A percentile compares a stretch with the other conserved stretches of the same genome.
These are phyloP conservation scores for Galerina sulciceps DNA, from an alignment of 768 basidiomycete genomes.

Conservation along the genomic window DNA sequence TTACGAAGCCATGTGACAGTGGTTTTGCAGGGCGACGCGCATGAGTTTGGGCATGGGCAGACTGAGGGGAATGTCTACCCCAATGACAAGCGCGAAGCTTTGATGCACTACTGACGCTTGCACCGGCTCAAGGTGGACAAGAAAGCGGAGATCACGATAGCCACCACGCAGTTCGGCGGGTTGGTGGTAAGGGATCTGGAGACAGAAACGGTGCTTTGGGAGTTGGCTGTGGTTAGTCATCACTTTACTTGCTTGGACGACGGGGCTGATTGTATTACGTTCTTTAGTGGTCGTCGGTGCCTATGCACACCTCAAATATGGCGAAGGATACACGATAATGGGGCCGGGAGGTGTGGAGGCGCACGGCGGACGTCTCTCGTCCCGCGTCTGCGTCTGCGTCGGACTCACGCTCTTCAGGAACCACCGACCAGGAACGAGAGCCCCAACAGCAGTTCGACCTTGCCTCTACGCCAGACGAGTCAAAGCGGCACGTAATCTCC, in stretches of 20 bases:
- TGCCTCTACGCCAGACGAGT: too few species aligned
- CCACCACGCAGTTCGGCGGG: constrained; percentile 59
- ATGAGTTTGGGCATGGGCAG: too few species aligned
- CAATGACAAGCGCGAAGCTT: neutral
- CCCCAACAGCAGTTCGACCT: too few species aligned
- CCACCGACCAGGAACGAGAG: too few species aligned
- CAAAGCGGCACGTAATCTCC: too few species aligned
- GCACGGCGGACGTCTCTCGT: constrained; percentile 31
- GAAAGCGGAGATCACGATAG: constrained; percentile 58
- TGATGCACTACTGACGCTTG: constrained; percentile 43
- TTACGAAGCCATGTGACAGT: too few species aligned
- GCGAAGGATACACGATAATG: constrained; percentile 56
- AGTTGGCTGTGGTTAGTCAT: constrained; percentile 52
- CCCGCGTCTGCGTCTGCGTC: neutral
- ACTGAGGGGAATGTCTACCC: too few species aligned
- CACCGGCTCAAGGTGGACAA: constrained; percentile 84
- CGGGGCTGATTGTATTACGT: neutral
- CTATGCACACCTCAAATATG: constrained; percentile 77
- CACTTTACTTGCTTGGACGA: neutral
- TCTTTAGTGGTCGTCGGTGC: constrained; percentile 48
- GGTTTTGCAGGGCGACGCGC: too few species aligned
- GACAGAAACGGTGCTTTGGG: constrained; percentile 59
- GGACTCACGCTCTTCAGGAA: too few species aligned
- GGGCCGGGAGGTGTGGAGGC: constrained; percentile 74
- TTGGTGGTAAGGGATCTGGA: constrained; percentile 61